Evolutionary conservation across 2,329 filamentous ascomycete genomes (phyloP), one percentile per base, ranked within the genome.

Genomic region (Trichoderma sp.): DNA sequence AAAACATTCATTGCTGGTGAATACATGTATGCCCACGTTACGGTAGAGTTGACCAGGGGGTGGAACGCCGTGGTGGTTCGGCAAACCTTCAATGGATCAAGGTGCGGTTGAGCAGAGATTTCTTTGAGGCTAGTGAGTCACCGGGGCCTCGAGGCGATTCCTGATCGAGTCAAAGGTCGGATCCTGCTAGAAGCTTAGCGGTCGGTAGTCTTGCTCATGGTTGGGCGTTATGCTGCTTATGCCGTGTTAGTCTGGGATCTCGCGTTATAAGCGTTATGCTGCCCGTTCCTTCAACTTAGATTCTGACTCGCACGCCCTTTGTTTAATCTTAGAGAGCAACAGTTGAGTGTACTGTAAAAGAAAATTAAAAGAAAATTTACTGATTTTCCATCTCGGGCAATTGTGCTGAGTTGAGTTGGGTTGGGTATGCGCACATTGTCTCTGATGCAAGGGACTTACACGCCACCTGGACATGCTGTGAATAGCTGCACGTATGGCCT

Each of bases 81-180:
- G 18, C 28, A 34, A 30, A 32, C 56, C 56, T 32, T n/a, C 15
- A 11, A 8, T 58, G 56, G 56, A 58, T 58, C 26, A 11, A 39
- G 34, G 53, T 32, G 21, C 24, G n/a, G 47, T 34, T 32, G 21
- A 51, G 34, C 28, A 61, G 51, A 57, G 24, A 28, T 67, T 67
- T 66, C 32, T 28, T 67, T 57, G 15, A 28, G 66, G 36, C 67
- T 70, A 70, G 57, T 70, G 67, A 70, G 28, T 70, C 67, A 70
- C 30, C 24, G 43, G 67, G 11, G 56, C 15, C 21, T 14, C 6
- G 11, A 15, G 43, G 34, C 57, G 67, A 70, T 70, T 30, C 67
- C 57, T 5, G n/a, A 53, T 62, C 3, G 21, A 47, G 67, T 21
- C 57, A 70, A 32, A 18, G 9, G n/a, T 28, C 15, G 56, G 57